Evolutionary conservation across 345 rosid genomes (phyloP).

Genomic region (Sonneratia caseolaris): DNA sequence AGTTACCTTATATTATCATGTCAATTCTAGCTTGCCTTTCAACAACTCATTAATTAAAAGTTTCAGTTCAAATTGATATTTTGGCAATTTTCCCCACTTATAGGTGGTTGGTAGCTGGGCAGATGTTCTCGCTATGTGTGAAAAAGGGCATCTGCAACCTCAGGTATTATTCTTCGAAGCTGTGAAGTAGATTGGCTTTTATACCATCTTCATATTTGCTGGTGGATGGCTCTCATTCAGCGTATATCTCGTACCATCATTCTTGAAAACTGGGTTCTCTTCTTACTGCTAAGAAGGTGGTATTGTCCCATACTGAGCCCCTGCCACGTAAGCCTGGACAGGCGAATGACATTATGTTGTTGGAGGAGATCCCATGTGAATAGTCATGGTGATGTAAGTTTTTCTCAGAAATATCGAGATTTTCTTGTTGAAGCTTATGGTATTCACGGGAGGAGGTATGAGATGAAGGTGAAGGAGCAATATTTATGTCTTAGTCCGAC

Average conservation of each 20-base stretch:
- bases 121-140: conserved; percentile 70
- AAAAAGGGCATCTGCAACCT: conserved; percentile 88
- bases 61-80: not conserved
- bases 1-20: conserved; percentile 6
- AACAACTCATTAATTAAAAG: not conserved
- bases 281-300: not conserved
- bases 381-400: not conserved
- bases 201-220: not conserved
- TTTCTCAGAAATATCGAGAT: not conserved
- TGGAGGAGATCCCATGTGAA: not conserved
- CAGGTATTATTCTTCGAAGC: conserved; percentile 91
- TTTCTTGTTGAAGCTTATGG: not conserved
- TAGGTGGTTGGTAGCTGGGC: conserved; percentile 86
- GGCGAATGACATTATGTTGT: not conserved
- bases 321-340: not conserved
- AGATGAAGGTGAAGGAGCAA: not conserved
- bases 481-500: too few relatives aligned
- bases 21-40: conserved; percentile 2
- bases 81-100: conserved; percentile 7
- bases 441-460: not conserved
- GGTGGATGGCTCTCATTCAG: not conserved
- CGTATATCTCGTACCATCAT: not conserved
- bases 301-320: not conserved
- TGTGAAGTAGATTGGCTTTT: conserved; percentile 28
- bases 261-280: not conserved